Conservation (phyloP, 2,329 filamentous ascomycete genomes). For the Penicillium sp. region DNA sequence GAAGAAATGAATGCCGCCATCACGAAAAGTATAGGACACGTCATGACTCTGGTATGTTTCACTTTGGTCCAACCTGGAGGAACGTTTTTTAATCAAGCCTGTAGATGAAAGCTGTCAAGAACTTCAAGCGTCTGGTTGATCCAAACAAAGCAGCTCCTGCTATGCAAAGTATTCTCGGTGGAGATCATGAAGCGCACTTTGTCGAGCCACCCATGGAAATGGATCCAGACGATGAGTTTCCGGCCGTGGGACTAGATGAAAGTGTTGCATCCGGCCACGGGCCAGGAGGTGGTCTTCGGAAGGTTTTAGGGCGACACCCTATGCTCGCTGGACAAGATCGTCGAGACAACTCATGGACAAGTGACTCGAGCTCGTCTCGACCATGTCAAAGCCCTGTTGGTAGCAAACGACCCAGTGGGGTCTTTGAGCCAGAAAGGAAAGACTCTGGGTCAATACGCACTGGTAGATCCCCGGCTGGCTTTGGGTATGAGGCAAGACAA, state of each 20-base stretch:
- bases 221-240: conserved; percentile 39
- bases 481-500: conserved; percentile 13
- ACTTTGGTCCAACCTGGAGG: conserved; percentile 2
- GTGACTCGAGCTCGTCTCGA: conserved; percentile 17
- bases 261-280: conserved; percentile 19
- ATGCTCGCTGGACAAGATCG: conserved; percentile 47
- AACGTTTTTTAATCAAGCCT: background rate
- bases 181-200: conserved; percentile 53
- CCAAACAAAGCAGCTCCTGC: conserved; percentile 51
- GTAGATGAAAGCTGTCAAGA: conserved; percentile 85
- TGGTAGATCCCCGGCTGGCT: conserved; percentile 12
- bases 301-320: conserved; percentile 50
- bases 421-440: conserved; percentile 22
- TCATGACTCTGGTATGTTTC: conserved; percentile 70
- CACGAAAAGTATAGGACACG: conserved; percentile 81
- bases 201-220: conserved; percentile 60
- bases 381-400: conserved; percentile 13
- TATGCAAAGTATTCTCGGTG: conserved; percentile 62
- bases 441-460: conserved; percentile 29
- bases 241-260: conserved; percentile 17
- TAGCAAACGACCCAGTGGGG: conserved; percentile 16
- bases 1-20: conserved; percentile 89
- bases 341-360: conserved; percentile 10
- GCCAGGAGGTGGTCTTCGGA: conserved; percentile 54
- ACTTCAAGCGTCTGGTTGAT: conserved; percentile 76